Conservation (phyloP, 768 basidiomycete genomes). For the Amanita subjunquillea region DNA sequence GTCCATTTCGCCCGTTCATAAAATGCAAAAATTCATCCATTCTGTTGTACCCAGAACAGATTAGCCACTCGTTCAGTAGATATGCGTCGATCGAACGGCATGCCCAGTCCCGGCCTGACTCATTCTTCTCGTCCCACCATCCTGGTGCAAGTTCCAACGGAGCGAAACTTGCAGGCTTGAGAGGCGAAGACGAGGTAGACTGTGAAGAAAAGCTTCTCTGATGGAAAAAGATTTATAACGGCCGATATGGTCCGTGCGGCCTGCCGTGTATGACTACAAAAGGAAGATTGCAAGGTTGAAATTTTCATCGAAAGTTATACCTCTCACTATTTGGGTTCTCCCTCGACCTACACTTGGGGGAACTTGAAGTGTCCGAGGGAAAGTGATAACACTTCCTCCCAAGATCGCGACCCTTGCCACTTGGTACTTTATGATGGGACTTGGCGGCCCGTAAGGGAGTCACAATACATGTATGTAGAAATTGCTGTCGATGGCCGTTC, state of each 20-base stretch:
- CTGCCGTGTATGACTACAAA: slow-evolving; percentile 9
- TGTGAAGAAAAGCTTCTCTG: slow-evolving; percentile 14
- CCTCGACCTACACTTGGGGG: slow-evolving; percentile 22
- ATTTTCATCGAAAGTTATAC: slow-evolving; percentile 53
- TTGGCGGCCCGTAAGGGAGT: slow-evolving; percentile 57
- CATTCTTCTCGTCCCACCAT: slow-evolving; percentile 37
- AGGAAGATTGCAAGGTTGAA: not conserved
- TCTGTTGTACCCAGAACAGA: slow-evolving; percentile 63
- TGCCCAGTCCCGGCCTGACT: slow-evolving; percentile 52
- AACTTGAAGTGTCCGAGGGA: slow-evolving; percentile 56
- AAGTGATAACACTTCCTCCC: slow-evolving; percentile 44
- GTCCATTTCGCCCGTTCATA: not conserved
- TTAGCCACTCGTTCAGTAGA: slow-evolving; percentile 51
- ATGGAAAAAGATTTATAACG: not conserved
- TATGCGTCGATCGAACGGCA: slow-evolving; percentile 41
- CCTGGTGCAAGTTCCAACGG: slow-evolving; percentile 6
- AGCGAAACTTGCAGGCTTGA: slow-evolving; percentile 8
- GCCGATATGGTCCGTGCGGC: slow-evolving; percentile 21
- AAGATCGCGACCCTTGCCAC: slow-evolving; percentile 48
- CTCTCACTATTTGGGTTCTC: slow-evolving; percentile 63
- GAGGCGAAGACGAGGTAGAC: slow-evolving; percentile 18
- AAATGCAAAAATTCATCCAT: not conserved
- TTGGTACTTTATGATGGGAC: slow-evolving; percentile 27
- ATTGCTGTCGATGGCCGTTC: too few relatives aligned
- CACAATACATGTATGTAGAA: slow-evolving; percentile 17